Base-by-base conservation (phyloP, 108 stramenopile species). In the Fragilaria radians region DNA sequence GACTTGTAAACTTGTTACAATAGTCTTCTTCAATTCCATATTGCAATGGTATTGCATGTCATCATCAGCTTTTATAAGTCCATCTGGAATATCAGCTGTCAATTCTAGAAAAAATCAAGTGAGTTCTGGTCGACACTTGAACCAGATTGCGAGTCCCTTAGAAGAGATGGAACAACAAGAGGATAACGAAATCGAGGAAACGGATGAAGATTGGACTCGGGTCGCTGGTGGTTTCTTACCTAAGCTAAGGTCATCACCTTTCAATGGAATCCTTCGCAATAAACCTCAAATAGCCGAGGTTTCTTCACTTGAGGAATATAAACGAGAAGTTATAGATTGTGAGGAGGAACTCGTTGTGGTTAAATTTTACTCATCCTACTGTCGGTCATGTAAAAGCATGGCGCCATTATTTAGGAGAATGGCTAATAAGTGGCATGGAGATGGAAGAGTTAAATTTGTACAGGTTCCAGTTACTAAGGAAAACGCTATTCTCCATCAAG, bases 311-410 rank as follows among this genome's bases (percentile, higher is more conserved):
- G 56, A 78, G 31, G 76, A 72, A 27, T 86, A 82, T 70, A 82
- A 86, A 57, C 26, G 47, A 2, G 45, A 61, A 32, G 85, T 86
- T n/a, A 80, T 74, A 1, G 74, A 82, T 57, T 65, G 61, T 17
- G 22, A n/a, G 22, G 57, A 77, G 7, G n/a, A 75, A 62, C 30
- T 87, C n/a, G 75, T 88, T 47, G 91, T 88, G 0, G 70, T 89
- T 29, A 80, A 81, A 65, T 89, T 88, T 56, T 85, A 78, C 47
- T 78, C 87, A 3, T 82, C 87, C 9, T 88, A 79, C 81, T 92
- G 91, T 57, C 73, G 87, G 11, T 72, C 91, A 1, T 92, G 91
- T 62, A 81, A 83, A 54, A 76, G 77, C 21, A 72, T 82, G 21
- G 73, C 70, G 26, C 86, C 86, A 7, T 77, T 79, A 36, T 82